phyloP scores from a whole-genome alignment of 768 basidiomycete species.

The Termitomyces heimii region DNA sequence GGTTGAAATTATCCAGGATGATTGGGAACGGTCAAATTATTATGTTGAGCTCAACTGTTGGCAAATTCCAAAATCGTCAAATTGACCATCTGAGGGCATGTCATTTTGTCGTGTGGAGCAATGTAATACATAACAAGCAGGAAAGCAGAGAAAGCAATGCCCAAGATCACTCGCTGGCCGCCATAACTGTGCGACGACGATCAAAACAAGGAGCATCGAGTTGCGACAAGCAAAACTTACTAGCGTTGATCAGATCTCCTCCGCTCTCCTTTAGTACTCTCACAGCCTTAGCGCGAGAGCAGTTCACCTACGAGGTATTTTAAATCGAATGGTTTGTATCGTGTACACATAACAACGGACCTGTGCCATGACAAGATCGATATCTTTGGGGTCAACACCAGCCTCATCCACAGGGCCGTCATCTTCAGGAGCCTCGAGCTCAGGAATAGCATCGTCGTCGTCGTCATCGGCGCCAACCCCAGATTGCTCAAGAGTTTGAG shows the following conservation, averaged over 20 bases:
- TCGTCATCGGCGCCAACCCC: constrained; percentile 53
- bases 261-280: constrained; percentile 85
- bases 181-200: constrained; percentile 63
- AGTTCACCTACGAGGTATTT: constrained; percentile 58
- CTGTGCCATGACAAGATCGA: constrained; percentile 86
- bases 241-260: constrained; percentile 95
- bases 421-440: constrained; percentile 77
- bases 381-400: constrained; percentile 89
- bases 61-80: constrained; percentile 21
- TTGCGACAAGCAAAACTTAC: constrained; percentile 44
- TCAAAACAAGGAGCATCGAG: not conserved
- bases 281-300: constrained; percentile 89
- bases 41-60: constrained; percentile 74
- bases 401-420: constrained; percentile 82
- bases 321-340: not conserved
- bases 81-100: constrained; percentile 8
- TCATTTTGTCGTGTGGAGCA: constrained; percentile 20
- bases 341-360: constrained; percentile 6
- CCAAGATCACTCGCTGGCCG: constrained; percentile 72
- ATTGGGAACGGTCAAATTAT: constrained; percentile 88
- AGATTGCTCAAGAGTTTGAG: constrained; percentile 43
- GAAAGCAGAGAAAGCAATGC: constrained; percentile 16
- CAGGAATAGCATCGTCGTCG: constrained; percentile 80
- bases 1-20: constrained; percentile 63
- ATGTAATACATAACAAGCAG: constrained; percentile 22